These are phyloP conservation scores for Boechera retrofracta DNA, from an alignment of 345 rosid genomes.

Conservation along the genomic window DNA sequence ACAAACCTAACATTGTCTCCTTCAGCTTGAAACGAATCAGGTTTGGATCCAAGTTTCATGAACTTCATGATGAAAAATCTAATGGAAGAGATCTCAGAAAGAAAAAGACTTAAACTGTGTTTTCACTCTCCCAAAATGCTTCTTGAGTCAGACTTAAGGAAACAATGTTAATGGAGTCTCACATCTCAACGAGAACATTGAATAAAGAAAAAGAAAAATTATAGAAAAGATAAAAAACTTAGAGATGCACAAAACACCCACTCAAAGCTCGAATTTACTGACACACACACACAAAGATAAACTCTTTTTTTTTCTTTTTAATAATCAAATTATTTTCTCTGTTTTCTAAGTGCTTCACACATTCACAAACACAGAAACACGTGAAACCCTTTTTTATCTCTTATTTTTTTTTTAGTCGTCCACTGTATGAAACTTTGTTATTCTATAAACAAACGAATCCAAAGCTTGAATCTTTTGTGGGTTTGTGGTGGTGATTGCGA, in stretches of 20 bases:
- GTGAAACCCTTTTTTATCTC: slow-evolving; percentile 40
- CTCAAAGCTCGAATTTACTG: slow-evolving; percentile 71
- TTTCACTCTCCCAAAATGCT: slow-evolving; percentile 47
- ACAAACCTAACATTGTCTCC: slow-evolving; percentile 69
- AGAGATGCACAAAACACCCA: slow-evolving; percentile 54
- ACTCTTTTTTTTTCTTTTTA: slow-evolving; percentile 34
- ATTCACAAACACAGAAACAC: slow-evolving; percentile 47
- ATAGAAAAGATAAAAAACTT: slow-evolving; percentile 23
- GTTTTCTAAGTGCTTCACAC: slow-evolving; percentile 51
- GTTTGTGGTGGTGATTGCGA: slow-evolving; percentile 19
- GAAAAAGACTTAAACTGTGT: neutral
- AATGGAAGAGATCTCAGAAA: slow-evolving; percentile 18
- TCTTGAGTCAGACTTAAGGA: slow-evolving; percentile 52
- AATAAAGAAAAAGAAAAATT: slow-evolving; percentile 8
- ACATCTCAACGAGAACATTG: slow-evolving; percentile 47
- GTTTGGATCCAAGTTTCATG: slow-evolving; percentile 94
- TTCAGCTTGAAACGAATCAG: slow-evolving; percentile 75
- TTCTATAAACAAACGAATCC: slow-evolving; percentile 39
- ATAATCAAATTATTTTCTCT: slow-evolving; percentile 40
- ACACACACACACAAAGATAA: slow-evolving; percentile 55
- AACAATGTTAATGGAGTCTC: slow-evolving; percentile 48
- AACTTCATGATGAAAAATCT: slow-evolving; percentile 62
- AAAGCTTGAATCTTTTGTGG: slow-evolving; percentile 36
- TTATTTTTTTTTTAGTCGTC: neutral
- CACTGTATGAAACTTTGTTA: slow-evolving; percentile 17